phyloP scores from a whole-genome alignment of 352 stramenopile species.

The Peronosclerospora sorghi region DNA sequence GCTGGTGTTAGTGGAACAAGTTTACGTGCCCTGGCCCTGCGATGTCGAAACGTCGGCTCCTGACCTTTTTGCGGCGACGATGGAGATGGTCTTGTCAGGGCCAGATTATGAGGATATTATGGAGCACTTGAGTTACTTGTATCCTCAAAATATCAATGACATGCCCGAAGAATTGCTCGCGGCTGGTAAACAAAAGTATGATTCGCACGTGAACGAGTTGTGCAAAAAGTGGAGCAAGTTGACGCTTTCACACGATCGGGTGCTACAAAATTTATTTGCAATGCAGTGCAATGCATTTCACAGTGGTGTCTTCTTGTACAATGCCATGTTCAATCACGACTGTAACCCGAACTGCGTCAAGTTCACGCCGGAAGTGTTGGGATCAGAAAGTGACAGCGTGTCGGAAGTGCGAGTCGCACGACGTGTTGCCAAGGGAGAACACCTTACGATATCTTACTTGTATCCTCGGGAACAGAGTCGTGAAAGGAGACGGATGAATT shows the following conservation, averaged over 20 bases:
- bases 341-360: slow-evolving; percentile 93
- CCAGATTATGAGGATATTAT: slow-evolving; percentile 62
- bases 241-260: slow-evolving; percentile 44
- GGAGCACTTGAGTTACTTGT: slow-evolving; percentile 69
- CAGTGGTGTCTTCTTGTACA: slow-evolving; percentile 89
- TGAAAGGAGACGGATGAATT: slow-evolving; percentile 56
- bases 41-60: slow-evolving; percentile 71
- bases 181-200: slow-evolving; percentile 49
- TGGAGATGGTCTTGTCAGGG: slow-evolving; percentile 70
- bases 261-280: slow-evolving; percentile 82
- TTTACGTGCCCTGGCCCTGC: slow-evolving; percentile 84
- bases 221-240: slow-evolving; percentile 35
- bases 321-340: slow-evolving; percentile 92
- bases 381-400: slow-evolving; percentile 30
- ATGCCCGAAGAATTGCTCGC: slow-evolving; percentile 41
- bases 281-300: slow-evolving; percentile 93
- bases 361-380: slow-evolving; percentile 54
- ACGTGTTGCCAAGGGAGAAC: slow-evolving; percentile 75
- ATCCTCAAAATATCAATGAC: slow-evolving; percentile 75
- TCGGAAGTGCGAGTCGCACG: slow-evolving; percentile 88
- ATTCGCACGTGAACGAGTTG: slow-evolving; percentile 39
- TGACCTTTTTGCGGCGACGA: slow-evolving; percentile 82
- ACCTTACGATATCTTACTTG: slow-evolving; percentile 90
- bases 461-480: slow-evolving; percentile 85
- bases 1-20: slow-evolving; percentile 83